Evolutionary conservation across 108 stramenopile species (phyloP), one percentile per base, ranked within the genome.

Genomic region (Conticribra weissflogii): DNA sequence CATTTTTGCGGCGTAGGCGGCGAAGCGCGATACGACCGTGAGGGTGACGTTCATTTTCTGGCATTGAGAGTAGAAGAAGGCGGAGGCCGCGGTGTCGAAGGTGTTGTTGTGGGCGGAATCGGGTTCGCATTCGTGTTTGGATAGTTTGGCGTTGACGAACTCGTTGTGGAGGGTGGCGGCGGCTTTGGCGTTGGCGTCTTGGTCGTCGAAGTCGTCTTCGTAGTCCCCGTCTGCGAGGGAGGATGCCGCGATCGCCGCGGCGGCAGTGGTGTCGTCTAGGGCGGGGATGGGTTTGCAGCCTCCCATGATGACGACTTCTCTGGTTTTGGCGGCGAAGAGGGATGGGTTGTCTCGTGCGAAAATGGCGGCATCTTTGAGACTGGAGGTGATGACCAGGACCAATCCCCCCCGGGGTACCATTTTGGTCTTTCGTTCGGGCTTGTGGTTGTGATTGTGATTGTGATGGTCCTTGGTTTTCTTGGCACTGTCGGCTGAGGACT

Each of bases 51-150:
- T 77, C 54, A 71, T 36, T 25, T 76, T 59, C 30, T 81, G 81
- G 32, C 69, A 71, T 36, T 72, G 81, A 22, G 71, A 57, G 28
- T 81, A 81, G 29, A 81, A 70, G 32, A 47, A 81, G 7, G 55
- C 69, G 9, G 81, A 56, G 45, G 81, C 81, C 16, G 76, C 62
- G 21, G 63, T 28, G 52, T 81, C 81, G 29, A 81, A 81, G 19
- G 58, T 59, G 51, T 81, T 81, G 64, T 81, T 81, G 71, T 81
- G 44, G 32, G 81, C 81, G 25, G 75, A 66, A 58, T 81, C 81
- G 22, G 81, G 69, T 32, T 73, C 41, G 44, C 63, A 53, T 54
- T 70, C 74, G 24, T 45, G 36, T 36, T 60, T 68, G 16, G 78
- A 45, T 19, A 79, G 72, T 52, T 67, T 47, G n/a, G 59, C 28